Conservation (phyloP, 257 asterid species). For the Solanum raphanifolium region DNA sequence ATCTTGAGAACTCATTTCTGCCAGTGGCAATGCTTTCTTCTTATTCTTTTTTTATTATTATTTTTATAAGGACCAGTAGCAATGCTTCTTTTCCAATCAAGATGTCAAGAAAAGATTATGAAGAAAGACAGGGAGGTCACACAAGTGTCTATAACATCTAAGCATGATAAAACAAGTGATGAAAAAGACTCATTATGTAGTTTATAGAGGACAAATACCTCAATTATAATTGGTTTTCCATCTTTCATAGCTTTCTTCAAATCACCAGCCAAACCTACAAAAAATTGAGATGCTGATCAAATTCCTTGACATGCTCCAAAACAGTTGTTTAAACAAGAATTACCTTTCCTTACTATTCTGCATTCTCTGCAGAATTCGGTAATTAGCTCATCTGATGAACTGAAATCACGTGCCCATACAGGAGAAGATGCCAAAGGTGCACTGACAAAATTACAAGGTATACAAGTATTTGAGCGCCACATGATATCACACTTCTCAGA, state of each 20-base stretch:
- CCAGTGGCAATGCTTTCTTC: background rate
- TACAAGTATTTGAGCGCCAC: slow-evolving; percentile 8
- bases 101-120: background rate
- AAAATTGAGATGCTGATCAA: background rate
- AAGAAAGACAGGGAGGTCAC: background rate
- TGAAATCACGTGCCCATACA: slow-evolving; percentile 91
- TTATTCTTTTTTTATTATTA: background rate
- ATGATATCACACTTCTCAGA: background rate
- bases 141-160: background rate
- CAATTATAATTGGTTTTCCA: slow-evolving; percentile 95
- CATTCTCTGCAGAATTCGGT: slow-evolving; percentile 98
- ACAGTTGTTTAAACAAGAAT: background rate
- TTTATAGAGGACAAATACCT: slow-evolving; percentile 36
- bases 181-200: background rate
- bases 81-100: background rate
- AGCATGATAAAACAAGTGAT: background rate
- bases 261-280: slow-evolving; percentile 93
- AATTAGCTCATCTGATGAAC: slow-evolving; percentile 80
- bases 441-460: slow-evolving; percentile 33
- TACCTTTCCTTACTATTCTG: slow-evolving; percentile 97
- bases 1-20: background rate
- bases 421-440: slow-evolving; percentile 92
- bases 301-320: slow-evolving; percentile 7
- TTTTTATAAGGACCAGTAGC: background rate
- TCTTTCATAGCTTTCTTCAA: slow-evolving; percentile 98